phyloP scores from a whole-genome alignment of 495 filamentous ascomycete genomes.

The Trichoderma reesei region DNA sequence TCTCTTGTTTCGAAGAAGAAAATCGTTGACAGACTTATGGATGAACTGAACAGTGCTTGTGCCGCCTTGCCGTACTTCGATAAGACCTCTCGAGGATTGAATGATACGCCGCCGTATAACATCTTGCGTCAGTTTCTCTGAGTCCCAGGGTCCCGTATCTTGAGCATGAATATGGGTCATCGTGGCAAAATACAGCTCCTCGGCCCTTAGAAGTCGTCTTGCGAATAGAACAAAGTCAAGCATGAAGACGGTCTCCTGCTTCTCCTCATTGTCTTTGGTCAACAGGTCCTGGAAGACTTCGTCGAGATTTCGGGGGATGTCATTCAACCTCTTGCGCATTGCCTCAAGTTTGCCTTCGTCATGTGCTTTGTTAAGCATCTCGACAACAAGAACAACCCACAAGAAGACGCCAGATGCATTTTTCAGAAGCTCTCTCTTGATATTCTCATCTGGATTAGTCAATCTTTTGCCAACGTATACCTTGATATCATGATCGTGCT shows the following conservation, averaged over 20 bases:
- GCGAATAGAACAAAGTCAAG: conserved; percentile 14
- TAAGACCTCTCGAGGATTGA: conserved; percentile 14
- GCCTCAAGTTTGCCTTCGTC: conserved; percentile 17
- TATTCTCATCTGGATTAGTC: not conserved
- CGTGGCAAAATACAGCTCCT: conserved; percentile 14
- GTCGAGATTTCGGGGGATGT: conserved; percentile 9
- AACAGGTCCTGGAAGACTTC: conserved; percentile 11
- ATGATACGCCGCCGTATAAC: conserved; percentile 16
- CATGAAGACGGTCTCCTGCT: conserved; percentile 12
- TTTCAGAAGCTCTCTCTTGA: conserved; percentile 1
- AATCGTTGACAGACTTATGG: conserved; percentile 16
- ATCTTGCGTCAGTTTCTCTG: not conserved
- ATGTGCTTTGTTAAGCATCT: conserved; percentile 25
- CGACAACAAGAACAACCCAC: conserved; percentile 27
- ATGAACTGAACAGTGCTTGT: conserved; percentile 16
- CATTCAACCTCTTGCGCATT: conserved; percentile 7
- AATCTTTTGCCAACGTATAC: conserved; percentile 11
- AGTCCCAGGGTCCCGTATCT: not conserved
- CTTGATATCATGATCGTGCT: conserved; percentile 9
- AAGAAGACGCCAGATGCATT: conserved; percentile 21
- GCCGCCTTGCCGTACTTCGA: conserved; percentile 4
- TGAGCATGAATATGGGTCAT: not conserved
- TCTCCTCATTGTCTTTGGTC: not conserved
- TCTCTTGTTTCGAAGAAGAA: conserved; percentile 13
- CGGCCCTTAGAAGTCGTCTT: not conserved